Conservation (phyloP, 1,139 yeast genomes). For the Suhomyces kunorum region DNA sequence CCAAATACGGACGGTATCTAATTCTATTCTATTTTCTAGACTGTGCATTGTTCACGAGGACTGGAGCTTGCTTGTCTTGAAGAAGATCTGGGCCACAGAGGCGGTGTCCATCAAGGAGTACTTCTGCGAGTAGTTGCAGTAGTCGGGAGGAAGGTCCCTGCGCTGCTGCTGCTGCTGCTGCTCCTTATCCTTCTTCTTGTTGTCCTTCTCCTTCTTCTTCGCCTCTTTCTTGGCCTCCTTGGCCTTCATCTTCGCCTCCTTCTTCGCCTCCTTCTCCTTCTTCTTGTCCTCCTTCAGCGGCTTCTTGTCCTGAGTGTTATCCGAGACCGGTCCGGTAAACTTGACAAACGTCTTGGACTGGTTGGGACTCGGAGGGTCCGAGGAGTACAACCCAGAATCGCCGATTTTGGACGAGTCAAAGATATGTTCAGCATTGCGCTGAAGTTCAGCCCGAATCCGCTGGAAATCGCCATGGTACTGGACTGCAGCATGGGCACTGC, state of each 20-base stretch:
- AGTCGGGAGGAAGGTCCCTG: neutral
- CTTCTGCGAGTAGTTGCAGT: neutral
- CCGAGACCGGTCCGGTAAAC: neutral
- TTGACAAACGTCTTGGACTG: neutral
- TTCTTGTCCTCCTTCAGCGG: neutral
- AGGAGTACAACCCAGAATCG: conserved; percentile 10
- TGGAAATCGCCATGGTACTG: conserved; percentile 8
- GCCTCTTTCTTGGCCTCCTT: neutral
- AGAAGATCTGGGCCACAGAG: conserved; percentile 20
- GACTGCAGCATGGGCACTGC: conserved; percentile 8
- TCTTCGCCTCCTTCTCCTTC: no score
- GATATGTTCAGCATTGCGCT: conserved; percentile 25
- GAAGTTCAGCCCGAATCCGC: conserved; percentile 20
- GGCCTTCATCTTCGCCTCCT: neutral
- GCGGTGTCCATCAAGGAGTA: conserved; percentile 20
- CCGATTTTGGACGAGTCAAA: conserved; percentile 20
- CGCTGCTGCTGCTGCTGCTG: neutral
- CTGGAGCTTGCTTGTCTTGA: conserved; percentile 2
- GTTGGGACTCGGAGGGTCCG: neutral
- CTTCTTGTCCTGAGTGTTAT: no score
- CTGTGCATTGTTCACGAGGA: no score
- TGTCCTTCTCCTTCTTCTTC: no score
- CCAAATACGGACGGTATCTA: no score
- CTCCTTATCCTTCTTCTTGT: neutral
- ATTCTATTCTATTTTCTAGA: no score